Base-by-base conservation (phyloP, 352 stramenopile species). In the Phytophthora tubulina region DNA sequence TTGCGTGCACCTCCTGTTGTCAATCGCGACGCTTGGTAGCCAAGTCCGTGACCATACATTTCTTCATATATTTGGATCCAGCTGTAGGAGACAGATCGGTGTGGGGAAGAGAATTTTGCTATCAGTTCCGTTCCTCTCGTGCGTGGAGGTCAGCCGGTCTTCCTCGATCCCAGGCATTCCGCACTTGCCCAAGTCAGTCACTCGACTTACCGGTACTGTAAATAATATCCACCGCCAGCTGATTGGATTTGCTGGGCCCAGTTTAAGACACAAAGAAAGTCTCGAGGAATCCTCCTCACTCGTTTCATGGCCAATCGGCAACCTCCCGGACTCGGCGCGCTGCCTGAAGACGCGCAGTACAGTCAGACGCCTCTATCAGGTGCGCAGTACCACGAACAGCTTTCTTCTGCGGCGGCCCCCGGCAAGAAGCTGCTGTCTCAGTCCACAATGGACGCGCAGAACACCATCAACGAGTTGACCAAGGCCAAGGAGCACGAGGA, bases 381-480 rank as follows among this genome's bases (percentile, higher is more conserved):
- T 7, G 46, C 38, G 17, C 62, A 79, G 52, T 84, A 84, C 36
- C 64, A 78, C 42, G 41, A 75, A 57, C 67, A 81, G 36, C 51
- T 71, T 31, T 68, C 65, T 8, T 58, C 72, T 1, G 61, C 70
- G 10, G 69, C 72, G 6, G 67, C 63, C 10, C 63, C 71, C 1
- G 65, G 72, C 50, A 78, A 76, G 49, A 75, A 74, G 56, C 53
- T 76, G 45, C 61, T 81, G 27, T 73, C 73, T 2, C 67, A 77
- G 49, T 50, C 63, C 36, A 73, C 67, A 0, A 79, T 82, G 67
- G 75, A 89, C 61, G 75, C 79, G 48, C 84, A 93, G 70, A 84
- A 79, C 31, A 77, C 80, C 54, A 90, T 93, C 70, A 80, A 80
- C 45, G 85, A 91, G 73, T 76, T 93, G 27, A 92, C 85, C 21